A percentile compares a stretch with the other conserved stretches of the same genome.
Evolutionary conservation across 192 early-diverging fungal species (phyloP).

Genomic region (Borealophlyctis nickersoniae): DNA sequence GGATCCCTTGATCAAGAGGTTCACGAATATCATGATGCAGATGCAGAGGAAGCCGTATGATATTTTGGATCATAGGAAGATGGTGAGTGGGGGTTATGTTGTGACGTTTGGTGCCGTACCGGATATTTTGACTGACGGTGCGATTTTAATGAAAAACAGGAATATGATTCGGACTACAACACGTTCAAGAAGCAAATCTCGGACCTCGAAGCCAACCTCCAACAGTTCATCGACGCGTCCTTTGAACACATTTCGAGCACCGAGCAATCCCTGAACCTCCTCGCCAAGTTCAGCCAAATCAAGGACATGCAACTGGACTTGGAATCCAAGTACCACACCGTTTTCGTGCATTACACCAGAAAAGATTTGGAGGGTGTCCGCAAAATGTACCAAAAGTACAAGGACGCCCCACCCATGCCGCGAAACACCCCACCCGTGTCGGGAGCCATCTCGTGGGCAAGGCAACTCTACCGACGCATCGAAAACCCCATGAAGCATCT

Average conservation of each 20-base stretch:
- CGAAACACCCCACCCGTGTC: constrained; percentile 60
- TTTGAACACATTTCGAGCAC: constrained; percentile 61
- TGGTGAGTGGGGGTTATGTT: constrained; percentile 27
- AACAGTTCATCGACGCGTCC: constrained; percentile 62
- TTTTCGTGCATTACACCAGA: constrained; percentile 61
- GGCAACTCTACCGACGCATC: constrained; percentile 60
- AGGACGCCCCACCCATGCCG: constrained; percentile 58
- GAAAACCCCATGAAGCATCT: constrained; percentile 61
- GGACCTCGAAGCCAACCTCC: constrained; percentile 55
- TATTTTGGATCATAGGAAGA: constrained; percentile 65
- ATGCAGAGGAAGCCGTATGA: constrained; percentile 69
- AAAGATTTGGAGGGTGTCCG: constrained; percentile 60
- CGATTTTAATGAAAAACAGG: constrained; percentile 23
- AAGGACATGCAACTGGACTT: constrained; percentile 64
- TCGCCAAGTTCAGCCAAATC: constrained; percentile 60
- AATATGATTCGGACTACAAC: constrained; percentile 64
- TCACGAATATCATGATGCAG: constrained; percentile 58
- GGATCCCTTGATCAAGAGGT: constrained; percentile 57
- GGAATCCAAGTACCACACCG: constrained; percentile 64
- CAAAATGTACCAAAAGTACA: constrained; percentile 62
- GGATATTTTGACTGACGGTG: neutral
- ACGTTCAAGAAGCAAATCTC: constrained; percentile 65
- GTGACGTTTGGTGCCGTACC: no score
- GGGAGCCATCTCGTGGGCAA: constrained; percentile 61
- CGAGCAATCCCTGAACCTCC: constrained; percentile 56